Conservation (phyloP, 2,329 filamentous ascomycete species). For the Penicillium sp. region DNA sequence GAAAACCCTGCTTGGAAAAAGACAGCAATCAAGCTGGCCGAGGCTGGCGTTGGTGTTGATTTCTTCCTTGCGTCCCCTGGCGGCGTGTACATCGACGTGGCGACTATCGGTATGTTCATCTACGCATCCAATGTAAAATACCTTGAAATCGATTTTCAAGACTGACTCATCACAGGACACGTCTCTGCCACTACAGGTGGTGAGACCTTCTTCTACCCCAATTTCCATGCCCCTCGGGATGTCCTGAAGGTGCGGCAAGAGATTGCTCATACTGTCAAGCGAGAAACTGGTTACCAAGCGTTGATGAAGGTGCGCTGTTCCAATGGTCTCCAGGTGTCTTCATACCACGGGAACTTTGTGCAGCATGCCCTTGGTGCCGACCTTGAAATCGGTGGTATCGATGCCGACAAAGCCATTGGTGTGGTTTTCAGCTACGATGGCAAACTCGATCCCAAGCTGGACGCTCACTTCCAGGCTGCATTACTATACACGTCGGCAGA, state of each 20-base stretch:
- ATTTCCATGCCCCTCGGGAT: constrained; percentile 87
- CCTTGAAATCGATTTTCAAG: neutral
- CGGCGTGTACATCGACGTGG: constrained; percentile 88
- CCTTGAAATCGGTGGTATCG: constrained; percentile 87
- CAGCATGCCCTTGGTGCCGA: constrained; percentile 95
- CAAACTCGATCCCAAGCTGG: constrained; percentile 93
- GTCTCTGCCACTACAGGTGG: constrained; percentile 87
- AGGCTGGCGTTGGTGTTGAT: constrained; percentile 82
- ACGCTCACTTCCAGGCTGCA: constrained; percentile 96
- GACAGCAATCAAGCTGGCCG: constrained; percentile 81
- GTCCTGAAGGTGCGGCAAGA: constrained; percentile 80
- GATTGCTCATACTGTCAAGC: constrained; percentile 78
- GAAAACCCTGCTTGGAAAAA: constrained; percentile 89
- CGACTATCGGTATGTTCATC: constrained; percentile 70
- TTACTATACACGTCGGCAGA: constrained; percentile 89
- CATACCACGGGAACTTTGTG: constrained; percentile 95
- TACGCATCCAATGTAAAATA: neutral
- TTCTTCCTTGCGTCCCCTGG: constrained; percentile 92
- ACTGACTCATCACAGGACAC: constrained; percentile 57
- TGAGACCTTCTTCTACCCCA: constrained; percentile 95
- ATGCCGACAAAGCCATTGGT: constrained; percentile 88
- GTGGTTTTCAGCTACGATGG: constrained; percentile 95
- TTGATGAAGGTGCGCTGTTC: constrained; percentile 98
- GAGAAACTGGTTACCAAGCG: constrained; percentile 92
- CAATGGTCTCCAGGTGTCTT: constrained; percentile 87